Evolutionary conservation across 345 rosid genomes (phyloP), one percentile per base, ranked within the genome.

Genomic region (Hirschfeldia incana): DNA sequence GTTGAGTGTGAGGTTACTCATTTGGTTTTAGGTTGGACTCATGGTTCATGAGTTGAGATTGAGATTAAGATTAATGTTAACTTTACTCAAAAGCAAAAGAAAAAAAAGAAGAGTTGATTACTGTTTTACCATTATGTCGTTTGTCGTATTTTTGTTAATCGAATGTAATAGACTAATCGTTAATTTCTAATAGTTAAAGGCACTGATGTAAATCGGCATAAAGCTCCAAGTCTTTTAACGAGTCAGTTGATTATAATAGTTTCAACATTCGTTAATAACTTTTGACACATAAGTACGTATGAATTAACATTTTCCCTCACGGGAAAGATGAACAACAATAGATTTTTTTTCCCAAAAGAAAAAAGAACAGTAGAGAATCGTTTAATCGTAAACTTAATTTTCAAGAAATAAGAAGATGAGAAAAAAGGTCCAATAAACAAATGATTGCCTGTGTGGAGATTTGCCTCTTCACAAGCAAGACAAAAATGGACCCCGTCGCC

Each of bases 401-500:
- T 42, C n/a, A 78, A 72, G 81, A 72, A 78, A 78, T 67, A 72
- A 32, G 37, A 13, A 28, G n/a, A 58, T 8, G 62, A 57, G 30
- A 63, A 55, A 62, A 39, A 6, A 26, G 76, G 76, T 72, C 60
- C 51, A 46, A 65, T 57, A 66, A 65, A 65, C 46, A 63, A 78
- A 78, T 78, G 81, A 78, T 78, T 64, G 71, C 34, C 2, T 61
- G 75, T 69, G 69, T 69, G 64, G 73, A 67, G 68, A 69, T 69
- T 66, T 69, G 80, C 70, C 65, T 70, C 65, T 62, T 55, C 61
- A 29, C 67, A 78, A 78, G 67, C 76, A 71, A 71, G 81, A 78
- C 81, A 78, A 71, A 78, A 3, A 8, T 49, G 7, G 65, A 63
- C 65, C 80, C 75, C 21, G 34, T 6, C 10, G 46, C 17, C 26